Evolutionary conservation across 495 filamentous ascomycete species (phyloP).

Genomic region (Xylaria grammica): DNA sequence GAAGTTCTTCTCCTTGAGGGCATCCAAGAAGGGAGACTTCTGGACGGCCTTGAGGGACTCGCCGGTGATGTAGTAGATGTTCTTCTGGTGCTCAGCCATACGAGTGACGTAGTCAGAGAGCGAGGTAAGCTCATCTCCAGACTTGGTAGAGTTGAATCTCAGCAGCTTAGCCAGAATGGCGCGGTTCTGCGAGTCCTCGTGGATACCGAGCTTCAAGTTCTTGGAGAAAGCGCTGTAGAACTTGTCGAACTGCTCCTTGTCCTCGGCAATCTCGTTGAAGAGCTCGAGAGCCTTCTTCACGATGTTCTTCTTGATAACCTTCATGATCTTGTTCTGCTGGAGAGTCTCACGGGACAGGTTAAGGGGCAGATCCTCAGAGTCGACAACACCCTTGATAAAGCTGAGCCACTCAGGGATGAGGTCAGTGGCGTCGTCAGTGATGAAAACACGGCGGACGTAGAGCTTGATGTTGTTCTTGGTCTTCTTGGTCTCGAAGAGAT

Average conservation of each 20-base stretch:
- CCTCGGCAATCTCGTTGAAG: slow-evolving; percentile 97
- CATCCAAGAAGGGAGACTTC: slow-evolving; percentile 98
- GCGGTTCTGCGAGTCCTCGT: slow-evolving; percentile 99
- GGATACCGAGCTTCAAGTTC: slow-evolving; percentile 99
- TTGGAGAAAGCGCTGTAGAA: slow-evolving; percentile 99
- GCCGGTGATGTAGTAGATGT: slow-evolving; percentile 99
- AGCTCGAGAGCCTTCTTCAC: slow-evolving; percentile 99
- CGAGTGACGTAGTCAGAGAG: slow-evolving; percentile 96
- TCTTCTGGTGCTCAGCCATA: slow-evolving; percentile 99
- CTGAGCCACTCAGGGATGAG: slow-evolving; percentile 99
- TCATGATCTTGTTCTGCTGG: slow-evolving; percentile 99
- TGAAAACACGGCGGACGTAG: slow-evolving; percentile 99
- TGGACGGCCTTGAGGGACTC: slow-evolving; percentile 97
- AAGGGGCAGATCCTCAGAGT: slow-evolving; percentile 98
- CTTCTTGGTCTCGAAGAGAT: slow-evolving; percentile 99
- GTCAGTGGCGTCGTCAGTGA: slow-evolving; percentile 98
- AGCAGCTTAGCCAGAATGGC: slow-evolving; percentile 93
- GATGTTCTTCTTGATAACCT: slow-evolving; percentile 99
- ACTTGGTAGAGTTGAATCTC: slow-evolving; percentile 98
- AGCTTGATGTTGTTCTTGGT: slow-evolving; percentile 99
- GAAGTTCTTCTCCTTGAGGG: slow-evolving; percentile 99
- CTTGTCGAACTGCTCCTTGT: slow-evolving; percentile 99
- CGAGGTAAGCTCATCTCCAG: slow-evolving; percentile 93
- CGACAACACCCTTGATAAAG: slow-evolving; percentile 99
- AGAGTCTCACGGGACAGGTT: slow-evolving; percentile 99